Conservation (phyloP, 345 rosid species). For the Dipteronia sinensis region DNA sequence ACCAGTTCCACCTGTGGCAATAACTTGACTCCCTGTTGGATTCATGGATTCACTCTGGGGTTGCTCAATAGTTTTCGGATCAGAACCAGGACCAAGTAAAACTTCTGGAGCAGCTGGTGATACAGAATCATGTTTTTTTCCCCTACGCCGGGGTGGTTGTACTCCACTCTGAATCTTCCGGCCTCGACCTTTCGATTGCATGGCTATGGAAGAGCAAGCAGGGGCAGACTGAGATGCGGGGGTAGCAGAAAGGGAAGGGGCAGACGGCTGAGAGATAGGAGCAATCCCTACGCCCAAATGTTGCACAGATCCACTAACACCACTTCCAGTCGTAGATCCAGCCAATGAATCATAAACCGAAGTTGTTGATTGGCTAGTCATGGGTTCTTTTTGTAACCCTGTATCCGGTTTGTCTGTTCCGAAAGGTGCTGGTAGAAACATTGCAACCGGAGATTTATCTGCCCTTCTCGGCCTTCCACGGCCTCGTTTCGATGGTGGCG, state of each 20-base stretch:
- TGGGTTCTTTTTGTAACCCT: conserved; percentile 39
- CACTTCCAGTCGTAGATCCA: conserved; percentile 32
- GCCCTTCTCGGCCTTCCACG: conserved; percentile 94
- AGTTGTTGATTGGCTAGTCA: conserved; percentile 34
- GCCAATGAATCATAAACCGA: conserved; percentile 28
- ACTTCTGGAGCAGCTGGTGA: conserved; percentile 44
- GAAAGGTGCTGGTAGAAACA: conserved; percentile 32
- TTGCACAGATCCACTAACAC: conserved; percentile 23
- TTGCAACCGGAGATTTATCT: conserved; percentile 47
- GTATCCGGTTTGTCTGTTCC: conserved; percentile 37
- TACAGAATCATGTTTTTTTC: conserved; percentile 50
- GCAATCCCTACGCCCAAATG: conserved; percentile 28
- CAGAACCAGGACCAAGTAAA: conserved; percentile 50
- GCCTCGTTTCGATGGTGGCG: conserved; percentile 82
- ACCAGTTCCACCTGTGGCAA: not conserved
- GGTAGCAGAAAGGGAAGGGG: conserved; percentile 31
- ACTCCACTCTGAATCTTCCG: conserved; percentile 44
- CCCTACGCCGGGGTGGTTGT: conserved; percentile 58
- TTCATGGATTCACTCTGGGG: conserved; percentile 31
- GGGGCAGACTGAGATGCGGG: conserved; percentile 38
- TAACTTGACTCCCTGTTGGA: conserved; percentile 26
- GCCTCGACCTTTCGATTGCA: conserved; percentile 42
- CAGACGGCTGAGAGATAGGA: conserved; percentile 29
- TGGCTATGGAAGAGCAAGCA: conserved; percentile 26
- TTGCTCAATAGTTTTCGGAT: conserved; percentile 39